These are phyloP conservation scores for Chrysophaeum taylorii DNA, from an alignment of 352 stramenopile species.

Conservation along the genomic window DNA sequence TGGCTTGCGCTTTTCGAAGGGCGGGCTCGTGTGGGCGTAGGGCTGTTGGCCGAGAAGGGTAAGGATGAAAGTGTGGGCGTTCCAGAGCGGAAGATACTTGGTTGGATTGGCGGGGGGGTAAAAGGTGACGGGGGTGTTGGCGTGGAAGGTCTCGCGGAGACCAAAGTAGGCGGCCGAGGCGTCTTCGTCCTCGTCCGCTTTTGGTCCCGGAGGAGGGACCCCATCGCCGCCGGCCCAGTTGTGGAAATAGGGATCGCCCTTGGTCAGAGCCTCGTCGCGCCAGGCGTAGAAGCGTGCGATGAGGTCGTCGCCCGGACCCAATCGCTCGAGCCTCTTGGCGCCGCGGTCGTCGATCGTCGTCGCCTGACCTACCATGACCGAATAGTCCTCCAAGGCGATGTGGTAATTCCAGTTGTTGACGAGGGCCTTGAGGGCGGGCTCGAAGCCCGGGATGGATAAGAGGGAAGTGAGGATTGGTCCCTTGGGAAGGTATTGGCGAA, in stretches of 20 bases:
- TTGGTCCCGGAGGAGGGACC: neutral
- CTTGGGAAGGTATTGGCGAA: conserved; percentile 33
- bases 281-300: conserved; percentile 19
- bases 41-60: neutral
- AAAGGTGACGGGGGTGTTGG: neutral
- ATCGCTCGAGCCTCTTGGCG: conserved; percentile 10
- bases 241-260: neutral
- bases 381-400: conserved; percentile 33
- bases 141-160: neutral
- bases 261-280: neutral
- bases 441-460: conserved; percentile 20
- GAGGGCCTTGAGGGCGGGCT: conserved; percentile 12
- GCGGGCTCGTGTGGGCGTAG: too few relatives aligned
- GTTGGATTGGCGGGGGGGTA: neutral
- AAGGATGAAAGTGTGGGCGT: neutral
- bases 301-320: conserved; percentile 15
- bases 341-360: conserved; percentile 30
- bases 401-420: conserved; percentile 42
- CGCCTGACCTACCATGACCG: conserved; percentile 33
- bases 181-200: neutral
- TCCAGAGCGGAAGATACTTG: neutral
- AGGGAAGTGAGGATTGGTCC: conserved; percentile 32
- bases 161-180: neutral
- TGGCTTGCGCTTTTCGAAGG: too few relatives aligned
- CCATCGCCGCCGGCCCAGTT: neutral